Evolutionary conservation across 305 asterid species (phyloP), one percentile per base, ranked within the genome.

Genomic region (Nicotiana rustica): DNA sequence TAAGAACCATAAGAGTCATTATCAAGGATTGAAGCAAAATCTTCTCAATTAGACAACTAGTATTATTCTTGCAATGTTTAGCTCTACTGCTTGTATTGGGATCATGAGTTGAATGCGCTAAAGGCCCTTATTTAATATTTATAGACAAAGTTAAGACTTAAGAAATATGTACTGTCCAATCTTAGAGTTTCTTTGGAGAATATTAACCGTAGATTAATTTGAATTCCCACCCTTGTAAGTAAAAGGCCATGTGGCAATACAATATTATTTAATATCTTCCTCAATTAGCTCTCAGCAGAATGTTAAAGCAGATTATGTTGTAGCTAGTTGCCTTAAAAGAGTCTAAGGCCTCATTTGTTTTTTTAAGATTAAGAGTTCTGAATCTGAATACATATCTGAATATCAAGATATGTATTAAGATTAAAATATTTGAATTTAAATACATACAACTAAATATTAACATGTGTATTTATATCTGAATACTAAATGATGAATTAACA

Each of bases 1-100:
- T 47, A 4, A n/a, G 77, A 68, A 67, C 38, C 65, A 71, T 8
- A 47, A 68, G 56, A 77, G 89, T 75, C 93, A 89, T 91, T 83
- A 76, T 67, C 81, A 81, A 82, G 77, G 55, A 55, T 29, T 55
- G 80, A 29, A 52, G 15, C 66, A 52, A 29, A 25, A 25, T 25
- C 29, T 25, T 25, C 31, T 52, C 29, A 4, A 75, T 75, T 52
- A 75, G 55, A 29, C 29, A 25, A 52, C 17, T 75, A 15, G 79
- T 75, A 55, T 29, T 52, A 13, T 13, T 52, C 47, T 41, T 41
- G 15, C 17, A 12, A 52, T 52, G 57, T 52, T 12, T 8, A 75
- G 47, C 47, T 75, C 4, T 52, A 14, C 25, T 73, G 13, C 29
- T 52, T 55, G 49, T 52, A 13, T 75, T 52, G 80, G 80, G 47